A percentile compares a stretch with the other conserved stretches of the same genome.
These are phyloP conservation scores for Singerocomus rubriflavus DNA, from an alignment of 1,284 basidiomycete genomes.

Conservation along the genomic window DNA sequence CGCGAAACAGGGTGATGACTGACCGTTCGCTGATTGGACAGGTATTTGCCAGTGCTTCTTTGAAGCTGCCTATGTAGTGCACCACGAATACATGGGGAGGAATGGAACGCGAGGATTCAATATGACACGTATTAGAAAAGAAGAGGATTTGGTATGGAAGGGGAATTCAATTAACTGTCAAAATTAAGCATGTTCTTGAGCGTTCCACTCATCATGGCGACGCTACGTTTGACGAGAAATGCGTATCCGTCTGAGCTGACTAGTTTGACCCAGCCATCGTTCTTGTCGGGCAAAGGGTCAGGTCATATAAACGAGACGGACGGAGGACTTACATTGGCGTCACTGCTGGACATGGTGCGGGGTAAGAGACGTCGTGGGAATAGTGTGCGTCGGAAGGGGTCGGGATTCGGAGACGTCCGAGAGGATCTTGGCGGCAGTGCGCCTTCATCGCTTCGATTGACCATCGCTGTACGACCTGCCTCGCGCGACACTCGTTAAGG, in stretches of 20 bases:
- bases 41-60: constrained; percentile 48
- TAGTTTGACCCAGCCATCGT: constrained; percentile 52
- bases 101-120: constrained; percentile 12
- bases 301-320: not conserved
- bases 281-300: constrained; percentile 18
- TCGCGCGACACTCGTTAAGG: constrained; percentile 17
- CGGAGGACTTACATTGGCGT: constrained; percentile 17
- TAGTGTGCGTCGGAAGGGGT: not conserved
- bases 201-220: constrained; percentile 50
- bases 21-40: constrained; percentile 49
- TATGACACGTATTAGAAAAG: constrained; percentile 11
- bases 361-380: constrained; percentile 22
- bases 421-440: not conserved
- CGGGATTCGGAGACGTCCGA: constrained; percentile 19
- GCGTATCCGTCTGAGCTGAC: constrained; percentile 51
- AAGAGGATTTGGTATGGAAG: constrained; percentile 10
- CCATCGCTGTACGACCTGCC: constrained; percentile 17
- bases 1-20: constrained; percentile 6
- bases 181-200: constrained; percentile 42
- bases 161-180: constrained; percentile 26
- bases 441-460: constrained; percentile 7
- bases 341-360: constrained; percentile 18
- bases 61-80: constrained; percentile 42
- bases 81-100: constrained; percentile 7
- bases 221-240: constrained; percentile 49